Evolutionary conservation across 2,329 filamentous ascomycete species (phyloP).

Genomic region (Sporothrix pallida): DNA sequence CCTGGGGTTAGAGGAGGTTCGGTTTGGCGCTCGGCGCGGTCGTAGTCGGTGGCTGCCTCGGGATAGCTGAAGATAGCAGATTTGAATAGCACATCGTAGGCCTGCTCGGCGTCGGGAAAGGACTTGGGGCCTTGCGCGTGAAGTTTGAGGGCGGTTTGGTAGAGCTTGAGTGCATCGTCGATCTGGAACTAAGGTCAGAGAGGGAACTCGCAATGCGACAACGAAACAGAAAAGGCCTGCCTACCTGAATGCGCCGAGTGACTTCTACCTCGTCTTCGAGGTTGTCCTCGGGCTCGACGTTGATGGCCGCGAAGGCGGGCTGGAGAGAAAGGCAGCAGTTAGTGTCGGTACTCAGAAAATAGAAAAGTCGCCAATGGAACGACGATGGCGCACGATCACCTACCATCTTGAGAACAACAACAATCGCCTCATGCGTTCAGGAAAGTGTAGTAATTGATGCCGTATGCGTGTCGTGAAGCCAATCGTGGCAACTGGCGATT

Average conservation of each 20-base stretch:
- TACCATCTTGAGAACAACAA: conserved; percentile 31
- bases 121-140: conserved; percentile 83
- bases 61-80: conserved; percentile 95
- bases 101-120: conserved; percentile 76
- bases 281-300: conserved; percentile 91
- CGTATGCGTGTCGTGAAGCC: neutral
- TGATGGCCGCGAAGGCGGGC: conserved; percentile 83
- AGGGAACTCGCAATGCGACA: neutral
- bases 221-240: neutral
- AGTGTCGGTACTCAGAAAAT: neutral
- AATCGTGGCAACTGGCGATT: neutral
- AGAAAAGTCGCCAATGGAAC: neutral
- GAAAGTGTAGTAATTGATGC: neutral
- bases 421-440: conserved; percentile 12
- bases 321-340: conserved; percentile 40
- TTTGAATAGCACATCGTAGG: conserved; percentile 83
- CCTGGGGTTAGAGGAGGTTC: conserved; percentile 57
- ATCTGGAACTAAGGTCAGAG: conserved; percentile 58
- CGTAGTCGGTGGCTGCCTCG: conserved; percentile 84
- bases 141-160: conserved; percentile 87
- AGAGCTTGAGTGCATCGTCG: conserved; percentile 93
- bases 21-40: conserved; percentile 67
- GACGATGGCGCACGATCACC: neutral
- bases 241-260: conserved; percentile 85
- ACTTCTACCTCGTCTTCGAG: conserved; percentile 91